Evolutionary conservation across 2,329 filamentous ascomycete species (phyloP), one percentile per base, ranked within the genome.

Genomic region (Elsinoe australis): DNA sequence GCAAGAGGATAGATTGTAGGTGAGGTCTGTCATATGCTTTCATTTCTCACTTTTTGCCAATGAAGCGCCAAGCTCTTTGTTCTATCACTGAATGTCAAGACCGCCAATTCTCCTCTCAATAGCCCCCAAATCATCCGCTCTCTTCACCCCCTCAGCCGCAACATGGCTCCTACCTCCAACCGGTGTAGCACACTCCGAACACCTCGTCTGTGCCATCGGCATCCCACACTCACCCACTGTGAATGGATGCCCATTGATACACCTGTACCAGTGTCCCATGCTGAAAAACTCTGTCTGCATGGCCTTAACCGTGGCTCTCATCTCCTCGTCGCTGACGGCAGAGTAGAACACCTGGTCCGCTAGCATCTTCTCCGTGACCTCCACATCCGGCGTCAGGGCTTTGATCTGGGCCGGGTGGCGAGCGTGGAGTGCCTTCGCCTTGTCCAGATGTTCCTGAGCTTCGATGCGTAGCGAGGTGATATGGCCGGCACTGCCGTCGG

Each of bases 211-310:
- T 59, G 85, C 52, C 77, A 83, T 82, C 0, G 81, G 76, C 71
- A 78, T 76, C 56, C 67, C 71, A 51, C 70, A 68, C 21, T 65
- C 60, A 2, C 58, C 55, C 10, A 57, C 45, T 1, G 56, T 56
- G 50, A 67, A 66, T 1, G 75, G 73, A 57, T 82, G 76, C 1
- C 72, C 71, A 50, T 79, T 78, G 18, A 53, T 60, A 52, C 77
- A 82, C 0, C 63, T 68, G 59, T 82, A 83, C 79, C 79, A 83
- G 53, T 81, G 76, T 0, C 80, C 79, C 0, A 65, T 69, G 0
- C 68, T 69, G 1, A 50, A 28, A 7, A 58, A 53, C 5, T 72
- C 72, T 1, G 54, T 63, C 3, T 70, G 61, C 71, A 76, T 76
- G 1, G 72, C 71, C 1, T 53, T 46, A 36, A 72, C 71, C 51